Evolutionary conservation across 441 rosid genomes (phyloP).

Genomic region (Syzygium malaccense): DNA sequence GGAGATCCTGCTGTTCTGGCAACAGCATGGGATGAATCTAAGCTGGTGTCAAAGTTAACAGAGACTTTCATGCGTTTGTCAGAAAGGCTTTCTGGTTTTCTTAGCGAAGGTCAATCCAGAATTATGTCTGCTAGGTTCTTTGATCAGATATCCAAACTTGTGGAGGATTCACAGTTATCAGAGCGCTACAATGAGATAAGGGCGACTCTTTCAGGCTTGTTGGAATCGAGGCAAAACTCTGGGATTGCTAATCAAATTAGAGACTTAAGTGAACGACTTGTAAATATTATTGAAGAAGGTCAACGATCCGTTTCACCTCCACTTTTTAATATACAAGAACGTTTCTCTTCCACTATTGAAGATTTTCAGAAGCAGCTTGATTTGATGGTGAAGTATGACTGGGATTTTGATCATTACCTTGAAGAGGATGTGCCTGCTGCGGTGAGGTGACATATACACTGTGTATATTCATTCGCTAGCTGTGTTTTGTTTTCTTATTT

Average conservation of each 20-base stretch:
- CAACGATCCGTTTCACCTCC: conserved; percentile 80
- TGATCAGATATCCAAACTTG: conserved; percentile 72
- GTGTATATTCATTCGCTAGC: not conserved
- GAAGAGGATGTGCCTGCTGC: conserved; percentile 98
- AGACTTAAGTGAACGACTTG: conserved; percentile 69
- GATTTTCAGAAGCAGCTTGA: conserved; percentile 95
- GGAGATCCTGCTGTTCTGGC: conserved; percentile 28
- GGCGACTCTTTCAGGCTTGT: conserved; percentile 57
- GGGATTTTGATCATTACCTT: conserved; percentile 93
- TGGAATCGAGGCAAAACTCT: conserved; percentile 71
- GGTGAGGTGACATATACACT: conserved; percentile 71
- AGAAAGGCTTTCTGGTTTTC: conserved; percentile 79
- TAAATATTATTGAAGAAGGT: conserved; percentile 71
- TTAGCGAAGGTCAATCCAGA: conserved; percentile 70
- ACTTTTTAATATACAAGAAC: conserved; percentile 76
- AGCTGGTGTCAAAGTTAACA: conserved; percentile 53
- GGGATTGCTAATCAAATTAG: conserved; percentile 58
- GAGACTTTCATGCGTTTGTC: conserved; percentile 75
- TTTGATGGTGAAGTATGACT: conserved; percentile 77
- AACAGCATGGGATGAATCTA: conserved; percentile 69
- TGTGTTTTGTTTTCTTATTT: not conserved
- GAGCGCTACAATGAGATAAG: conserved; percentile 70
- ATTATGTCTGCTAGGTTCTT: conserved; percentile 77
- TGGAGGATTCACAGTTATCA: conserved; percentile 69
- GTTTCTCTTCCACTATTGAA: conserved; percentile 72